Base-by-base conservation (phyloP, 1,139 yeast species). In the Candida tetrigidarum region DNA sequence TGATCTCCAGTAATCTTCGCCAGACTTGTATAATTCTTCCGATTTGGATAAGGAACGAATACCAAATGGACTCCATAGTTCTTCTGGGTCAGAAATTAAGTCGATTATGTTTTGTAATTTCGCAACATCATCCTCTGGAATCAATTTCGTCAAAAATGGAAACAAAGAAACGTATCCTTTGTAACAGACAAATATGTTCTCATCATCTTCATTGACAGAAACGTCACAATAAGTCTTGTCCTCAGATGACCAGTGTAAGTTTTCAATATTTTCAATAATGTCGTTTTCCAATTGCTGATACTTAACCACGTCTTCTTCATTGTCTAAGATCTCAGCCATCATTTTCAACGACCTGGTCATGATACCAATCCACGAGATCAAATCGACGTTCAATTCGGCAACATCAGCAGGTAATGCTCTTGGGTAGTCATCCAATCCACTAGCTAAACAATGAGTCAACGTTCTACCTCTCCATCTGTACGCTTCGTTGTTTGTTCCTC, bases 401-500 rank as follows among this genome's bases (percentile, higher is more conserved):
- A 85, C 75, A 62, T 90, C 97, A 0, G 95, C 93, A 9, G 81
- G 83, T 29, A 74, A 67, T 0, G 91, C 86, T 50, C 99, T 79
- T 27, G 99, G 99, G 59, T 92, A 93, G 61, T 93, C 99, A 64
- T 93, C 99, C 35, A 93, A 63, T 0, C 99, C 99, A 66, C 96
- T 86, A 2, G 99, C 95, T 46, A 93, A 72, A 60, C 96, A 88
- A 59, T 89, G 97, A 3, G 84, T 79, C 19, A 76, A 71, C 0
- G 97, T 89, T 51, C 98, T 79, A 2, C 98, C 99, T 50, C 92
- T 79, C 99, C 99, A 93, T 59, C 97, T 76, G 63, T 87, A 93
- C 0, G 84, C 88, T 59, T 87, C 95, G n/a, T 43, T 44, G 40
- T 74, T 76, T 4, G 78, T 69, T 8, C 78, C 75, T 50, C 96